Evolutionary conservation across 495 filamentous ascomycete species (phyloP), one percentile per base, ranked within the genome.

Genomic region (Trichoderma reesei): DNA sequence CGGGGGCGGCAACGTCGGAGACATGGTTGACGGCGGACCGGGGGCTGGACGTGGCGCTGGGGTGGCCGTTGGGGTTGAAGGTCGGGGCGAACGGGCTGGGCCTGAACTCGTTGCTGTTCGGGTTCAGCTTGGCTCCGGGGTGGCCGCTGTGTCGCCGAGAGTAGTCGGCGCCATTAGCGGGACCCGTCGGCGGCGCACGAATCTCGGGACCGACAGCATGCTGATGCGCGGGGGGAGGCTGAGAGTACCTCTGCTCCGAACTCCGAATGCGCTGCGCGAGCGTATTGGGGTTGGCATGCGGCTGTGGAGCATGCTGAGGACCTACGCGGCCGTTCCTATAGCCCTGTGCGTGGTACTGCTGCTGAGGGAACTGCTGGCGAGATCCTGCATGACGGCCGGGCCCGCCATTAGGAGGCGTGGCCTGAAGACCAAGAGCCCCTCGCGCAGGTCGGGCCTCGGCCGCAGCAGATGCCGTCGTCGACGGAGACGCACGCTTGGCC

Each of bases 51-150:
- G 83, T 78, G 65, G 78, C 79, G 67, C 84, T 87, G 60, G 79
- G 82, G 66, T 79, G 73, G 42, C 79, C 82, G 67, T 79, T 82
- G n/a, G 90, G 91, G 65, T 83, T 90, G 74, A 96, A 96, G 0
- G 87, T 78, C 54, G 79, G 85, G 3, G 91, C 91, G 44, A 88
- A 86, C 9, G 90, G 85, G 69, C 86, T 92, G 3, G 91, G 91
- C 67, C 87, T 85, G 75, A 96, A 96, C 69, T 95, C 91, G 68
- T 85, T 81, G 38, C 88, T 92, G 60, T 85, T 86, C 2, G 89
- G 90, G 68, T 96, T 95, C 76, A 96, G 83, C 72, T 90, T 88
- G 34, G 80, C 80, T 10, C 84, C 82, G 54, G 81, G 76, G 62
- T 74, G 78, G 33, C 73, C 77, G 61, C 79, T 78, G 31, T 78